A percentile compares a stretch with the other conserved stretches of the same genome.
Conservation (phyloP, 768 basidiomycete species). For the Harrya chromipes region DNA sequence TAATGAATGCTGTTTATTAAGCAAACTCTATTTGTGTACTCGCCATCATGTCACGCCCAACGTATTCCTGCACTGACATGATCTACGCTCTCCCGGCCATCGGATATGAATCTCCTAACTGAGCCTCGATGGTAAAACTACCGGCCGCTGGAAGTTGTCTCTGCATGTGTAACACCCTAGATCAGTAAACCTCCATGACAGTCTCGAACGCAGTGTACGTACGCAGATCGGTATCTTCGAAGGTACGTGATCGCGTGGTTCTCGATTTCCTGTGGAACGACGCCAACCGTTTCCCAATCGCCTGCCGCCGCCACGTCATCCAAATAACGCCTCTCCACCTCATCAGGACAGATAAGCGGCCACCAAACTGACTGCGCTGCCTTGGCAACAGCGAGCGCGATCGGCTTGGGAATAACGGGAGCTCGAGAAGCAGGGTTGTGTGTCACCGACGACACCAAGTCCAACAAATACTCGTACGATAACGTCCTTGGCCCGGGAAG, state of each 20-base stretch:
- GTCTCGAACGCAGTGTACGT: conserved; percentile 38
- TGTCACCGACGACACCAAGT: conserved; percentile 79
- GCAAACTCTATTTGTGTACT: conserved; percentile 24
- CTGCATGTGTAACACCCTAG: conserved; percentile 27
- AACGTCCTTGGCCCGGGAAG: conserved; percentile 89
- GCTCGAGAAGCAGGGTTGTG: conserved; percentile 68
- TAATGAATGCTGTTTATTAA: conserved; percentile 18
- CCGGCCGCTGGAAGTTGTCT: conserved; percentile 66
- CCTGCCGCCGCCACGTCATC: conserved; percentile 73
- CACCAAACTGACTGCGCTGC: conserved; percentile 76
- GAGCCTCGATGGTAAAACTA: conserved; percentile 57
- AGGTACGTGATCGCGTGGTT: conserved; percentile 86
- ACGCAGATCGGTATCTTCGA: conserved; percentile 86
- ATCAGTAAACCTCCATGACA: conserved; percentile 13
- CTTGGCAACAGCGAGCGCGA: conserved; percentile 64
- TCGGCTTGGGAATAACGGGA: conserved; percentile 69
- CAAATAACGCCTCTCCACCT: conserved; percentile 83
- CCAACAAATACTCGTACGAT: conserved; percentile 76
- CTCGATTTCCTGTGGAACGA: conserved; percentile 83
- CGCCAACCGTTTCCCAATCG: conserved; percentile 81
- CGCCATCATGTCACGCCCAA: conserved; percentile 14
- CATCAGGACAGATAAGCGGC: conserved; percentile 89
- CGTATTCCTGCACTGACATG: conserved; percentile 17
- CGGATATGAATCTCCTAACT: conserved; percentile 32
- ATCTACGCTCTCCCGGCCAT: conserved; percentile 25